These are phyloP conservation scores for Chloranthus sessilifolius DNA, from an alignment of 164 flowering plant genomes.

Conservation along the genomic window DNA sequence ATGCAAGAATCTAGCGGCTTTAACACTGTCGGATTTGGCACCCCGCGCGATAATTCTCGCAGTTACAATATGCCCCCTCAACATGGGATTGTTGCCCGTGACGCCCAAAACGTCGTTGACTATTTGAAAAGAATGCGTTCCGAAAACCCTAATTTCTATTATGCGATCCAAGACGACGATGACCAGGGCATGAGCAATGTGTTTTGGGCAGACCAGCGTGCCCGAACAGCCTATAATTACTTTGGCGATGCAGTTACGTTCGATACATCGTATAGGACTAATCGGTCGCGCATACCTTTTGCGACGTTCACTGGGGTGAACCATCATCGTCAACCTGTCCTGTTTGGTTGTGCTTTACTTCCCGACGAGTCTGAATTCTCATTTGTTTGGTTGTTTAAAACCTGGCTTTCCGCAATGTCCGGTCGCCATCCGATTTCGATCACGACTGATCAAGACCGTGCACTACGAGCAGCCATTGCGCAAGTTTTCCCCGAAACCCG, in stretches of 20 bases:
- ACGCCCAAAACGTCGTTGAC: constrained; percentile 62
- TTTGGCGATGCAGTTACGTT: constrained; percentile 88
- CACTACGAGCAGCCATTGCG: constrained; percentile 59
- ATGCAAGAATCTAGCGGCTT: too few relatives aligned
- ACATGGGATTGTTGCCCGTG: too few relatives aligned
- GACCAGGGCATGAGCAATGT: constrained; percentile 54
- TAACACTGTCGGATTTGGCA: too few relatives aligned
- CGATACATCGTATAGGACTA: constrained; percentile 75
- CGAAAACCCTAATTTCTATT: constrained; percentile 56
- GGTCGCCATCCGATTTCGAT: constrained; percentile 63
- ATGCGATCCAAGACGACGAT: constrained; percentile 67
- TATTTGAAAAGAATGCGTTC: constrained; percentile 41
- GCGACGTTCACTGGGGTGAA: constrained; percentile 84
- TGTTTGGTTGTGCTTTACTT: constrained; percentile 85
- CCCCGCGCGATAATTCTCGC: too few relatives aligned
- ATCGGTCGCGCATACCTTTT: constrained; percentile 75
- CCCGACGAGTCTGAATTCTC: constrained; percentile 71
- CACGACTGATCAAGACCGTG: constrained; percentile 68
- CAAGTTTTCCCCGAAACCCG: constrained; percentile 74
- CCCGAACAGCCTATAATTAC: constrained; percentile 50
- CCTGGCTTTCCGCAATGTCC: constrained; percentile 75
- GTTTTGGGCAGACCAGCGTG: constrained; percentile 76
- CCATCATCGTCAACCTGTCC: constrained; percentile 75
- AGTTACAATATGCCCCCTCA: too few relatives aligned
- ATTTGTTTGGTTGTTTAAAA: constrained; percentile 72